Percentiles rank a stretch among this genome's conserved stretches.
phyloP scores from a whole-genome alignment of 2,329 filamentous ascomycete species.

The Colletotrichum viniferum region DNA sequence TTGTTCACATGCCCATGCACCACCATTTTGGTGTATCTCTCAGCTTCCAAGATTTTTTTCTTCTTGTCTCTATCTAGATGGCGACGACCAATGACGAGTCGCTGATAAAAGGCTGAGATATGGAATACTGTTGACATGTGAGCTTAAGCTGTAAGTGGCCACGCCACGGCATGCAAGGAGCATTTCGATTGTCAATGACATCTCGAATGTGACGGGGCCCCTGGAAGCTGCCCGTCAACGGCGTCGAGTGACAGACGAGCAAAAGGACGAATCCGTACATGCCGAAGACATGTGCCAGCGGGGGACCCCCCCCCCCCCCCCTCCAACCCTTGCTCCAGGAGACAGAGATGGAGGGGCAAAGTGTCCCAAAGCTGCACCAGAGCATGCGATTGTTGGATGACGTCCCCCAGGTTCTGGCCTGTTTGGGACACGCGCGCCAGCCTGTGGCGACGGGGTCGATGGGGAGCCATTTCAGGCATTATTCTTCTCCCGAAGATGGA shows the following conservation, averaged over 20 bases:
- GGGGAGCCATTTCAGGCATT: constrained; percentile 14
- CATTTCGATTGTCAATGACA: constrained; percentile 4
- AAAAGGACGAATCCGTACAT: not conserved
- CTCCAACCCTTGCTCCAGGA: not conserved
- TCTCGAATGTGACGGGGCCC: not conserved
- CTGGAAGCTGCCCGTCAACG: not conserved
- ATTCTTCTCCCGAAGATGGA: constrained; percentile 12
- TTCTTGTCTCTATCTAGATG: not conserved
- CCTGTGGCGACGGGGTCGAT: not conserved
- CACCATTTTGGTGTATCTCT: not conserved
- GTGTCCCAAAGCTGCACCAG: not conserved
- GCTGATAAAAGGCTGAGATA: not conserved
- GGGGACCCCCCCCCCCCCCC: not conserved
- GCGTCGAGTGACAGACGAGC: not conserved
- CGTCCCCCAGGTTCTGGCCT: constrained; percentile 12
- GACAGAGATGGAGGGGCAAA: not conserved
- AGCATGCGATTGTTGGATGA: constrained; percentile 16
- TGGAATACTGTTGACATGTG: not conserved
- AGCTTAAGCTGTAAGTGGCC: not conserved
- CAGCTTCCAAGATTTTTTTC: not conserved
- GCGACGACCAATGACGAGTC: constrained; percentile 1
- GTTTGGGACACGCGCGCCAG: constrained; percentile 12
- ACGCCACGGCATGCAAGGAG: constrained; percentile 9
- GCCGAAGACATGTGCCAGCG: constrained; percentile 18
- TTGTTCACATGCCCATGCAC: not conserved